Conservation (phyloP, 2,329 filamentous ascomycete genomes). For the Trichoderma atroviride region DNA sequence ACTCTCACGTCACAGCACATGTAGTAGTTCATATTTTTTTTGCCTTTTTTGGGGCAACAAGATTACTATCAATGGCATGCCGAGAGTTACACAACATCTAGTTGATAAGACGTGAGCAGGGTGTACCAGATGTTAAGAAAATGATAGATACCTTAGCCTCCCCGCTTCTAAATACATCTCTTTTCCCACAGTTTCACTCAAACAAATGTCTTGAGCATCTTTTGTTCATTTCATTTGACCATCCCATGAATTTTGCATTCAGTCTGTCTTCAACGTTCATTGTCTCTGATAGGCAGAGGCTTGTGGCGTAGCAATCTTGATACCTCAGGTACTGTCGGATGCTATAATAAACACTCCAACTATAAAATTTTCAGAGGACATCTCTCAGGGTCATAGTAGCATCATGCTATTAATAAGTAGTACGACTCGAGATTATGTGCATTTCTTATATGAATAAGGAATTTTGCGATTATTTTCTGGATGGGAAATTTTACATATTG, state of each 20-base stretch:
- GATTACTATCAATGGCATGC: neutral
- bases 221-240: neutral
- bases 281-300: neutral
- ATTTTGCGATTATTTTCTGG: too few species aligned
- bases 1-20: neutral
- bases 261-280: neutral
- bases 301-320: neutral
- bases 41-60: neutral
- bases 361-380: neutral
- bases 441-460: too few species aligned
- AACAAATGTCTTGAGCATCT: neutral
- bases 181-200: neutral
- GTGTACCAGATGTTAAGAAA: neutral
- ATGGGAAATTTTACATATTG: slow-evolving; percentile 46
- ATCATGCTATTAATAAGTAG: neutral
- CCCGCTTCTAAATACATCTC: neutral
- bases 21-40: neutral
- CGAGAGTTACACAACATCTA: neutral
- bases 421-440: too few species aligned
- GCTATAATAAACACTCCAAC: neutral
- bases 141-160: neutral
- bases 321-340: neutral
- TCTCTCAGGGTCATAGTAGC: neutral
- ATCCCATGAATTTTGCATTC: neutral
- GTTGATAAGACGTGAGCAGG: neutral